Base-by-base conservation (phyloP, 495 filamentous ascomycete species). In the Platismatia glauca region DNA sequence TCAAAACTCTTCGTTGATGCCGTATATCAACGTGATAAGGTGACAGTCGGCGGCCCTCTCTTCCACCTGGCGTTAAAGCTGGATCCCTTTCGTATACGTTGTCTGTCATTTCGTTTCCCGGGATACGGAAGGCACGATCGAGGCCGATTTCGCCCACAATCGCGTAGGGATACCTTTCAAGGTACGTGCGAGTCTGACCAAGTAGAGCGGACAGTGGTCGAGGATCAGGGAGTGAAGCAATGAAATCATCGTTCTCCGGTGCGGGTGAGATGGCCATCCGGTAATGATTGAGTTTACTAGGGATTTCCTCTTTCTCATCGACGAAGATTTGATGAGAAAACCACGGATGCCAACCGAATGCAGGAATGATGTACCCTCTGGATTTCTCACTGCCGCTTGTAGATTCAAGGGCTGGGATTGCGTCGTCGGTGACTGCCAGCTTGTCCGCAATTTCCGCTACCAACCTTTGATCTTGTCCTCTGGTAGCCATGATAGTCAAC, bases 261-360 rank as follows among this genome's bases (percentile, higher is more conserved):
- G 75, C 64, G 7, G 84, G 81, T 1, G 78, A 80, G 9, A 98
- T 78, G 7, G 95, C 87, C 18, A 73, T 71, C 48, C 74, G 75
- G 71, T 97, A 97, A 70, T 97, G 92, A 1, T 73, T 71, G 61
- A 78, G 72, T 75, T 91, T 88, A n/a, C 71, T 68, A 33, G 62
- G 58, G 18, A 35, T 50, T 61, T 20, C 35, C 27, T 15, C 7
- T 13, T n/a, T 58, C n/a, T 50, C 27, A 66, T 90, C 87, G 68
- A 91, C 84, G 66, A 84, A 83, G 60, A 96, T 82, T 65, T 95
- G 88, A 71, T 98, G 81, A 2, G 93, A 94, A 74, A 97, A 98
- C 94, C 94, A 98, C 1, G 95, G 95, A 72, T 98, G 94, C 91
- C 93, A 96, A n/a, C 94, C 94, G 75, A 96, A 98, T 35, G 85